These are phyloP conservation scores for Solanum peruvianum DNA, from an alignment of 257 asterid genomes.

Conservation along the genomic window DNA sequence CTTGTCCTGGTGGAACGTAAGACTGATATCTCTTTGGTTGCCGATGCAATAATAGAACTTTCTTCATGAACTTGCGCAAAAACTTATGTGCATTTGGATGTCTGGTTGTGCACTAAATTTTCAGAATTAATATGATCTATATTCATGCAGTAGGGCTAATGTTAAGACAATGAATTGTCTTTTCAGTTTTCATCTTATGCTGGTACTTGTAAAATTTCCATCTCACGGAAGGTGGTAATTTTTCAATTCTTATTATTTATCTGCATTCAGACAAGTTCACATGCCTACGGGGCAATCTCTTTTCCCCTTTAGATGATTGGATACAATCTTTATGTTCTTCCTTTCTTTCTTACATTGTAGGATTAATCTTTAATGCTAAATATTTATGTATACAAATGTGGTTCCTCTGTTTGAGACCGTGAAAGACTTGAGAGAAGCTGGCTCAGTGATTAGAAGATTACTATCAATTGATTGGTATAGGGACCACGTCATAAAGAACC, in stretches of 20 bases:
- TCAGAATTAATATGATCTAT: background rate
- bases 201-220: background rate
- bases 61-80: background rate
- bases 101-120: background rate
- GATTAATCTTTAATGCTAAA: background rate
- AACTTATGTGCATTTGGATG: background rate
- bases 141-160: background rate
- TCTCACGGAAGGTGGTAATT: background rate
- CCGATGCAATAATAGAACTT: background rate
- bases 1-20: constrained; percentile 84
- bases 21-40: constrained; percentile 4
- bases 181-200: background rate
- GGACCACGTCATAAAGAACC: too few species aligned
- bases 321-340: background rate
- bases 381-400: constrained; percentile 42
- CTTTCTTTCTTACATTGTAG: background rate
- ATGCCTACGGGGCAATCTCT: background rate
- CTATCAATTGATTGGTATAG: too few species aligned
- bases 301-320: background rate
- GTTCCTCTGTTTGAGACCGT: too few species aligned
- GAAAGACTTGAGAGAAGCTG: too few species aligned
- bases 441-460: too few species aligned
- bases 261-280: background rate
- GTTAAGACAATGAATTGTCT: background rate
- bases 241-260: background rate